Conservation (phyloP, 106 monocot species). For the Vanilla planifolia region DNA sequence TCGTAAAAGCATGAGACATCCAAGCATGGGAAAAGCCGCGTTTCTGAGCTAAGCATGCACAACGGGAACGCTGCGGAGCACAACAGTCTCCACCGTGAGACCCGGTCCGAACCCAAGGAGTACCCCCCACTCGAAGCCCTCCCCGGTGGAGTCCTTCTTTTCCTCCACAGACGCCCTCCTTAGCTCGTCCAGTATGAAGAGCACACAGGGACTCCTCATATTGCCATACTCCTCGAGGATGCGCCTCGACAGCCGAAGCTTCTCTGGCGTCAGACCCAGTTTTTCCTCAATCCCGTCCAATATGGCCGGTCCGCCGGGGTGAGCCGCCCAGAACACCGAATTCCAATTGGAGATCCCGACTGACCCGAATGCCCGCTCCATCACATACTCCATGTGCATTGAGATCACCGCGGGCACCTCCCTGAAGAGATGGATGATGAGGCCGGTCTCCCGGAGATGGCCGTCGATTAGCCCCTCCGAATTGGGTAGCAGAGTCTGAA, state of each 20-base stretch:
- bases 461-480: constrained; percentile 1
- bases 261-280: constrained; percentile 7
- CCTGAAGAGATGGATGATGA: constrained; percentile 4
- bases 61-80: constrained; percentile 14
- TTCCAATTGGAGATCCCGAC: background rate
- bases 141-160: constrained; percentile 8
- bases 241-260: constrained; percentile 8
- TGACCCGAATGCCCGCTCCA: background rate
- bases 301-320: constrained; percentile 21
- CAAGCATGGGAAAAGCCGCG: too few relatives aligned
- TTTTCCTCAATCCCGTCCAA: constrained; percentile 16
- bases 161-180: constrained; percentile 1
- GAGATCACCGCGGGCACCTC: constrained; percentile 8
- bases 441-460: background rate
- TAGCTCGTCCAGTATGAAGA: constrained; percentile 18
- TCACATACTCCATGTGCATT: background rate
- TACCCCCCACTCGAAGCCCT: constrained; percentile 22
- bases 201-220: constrained; percentile 11
- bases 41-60: too few relatives aligned
- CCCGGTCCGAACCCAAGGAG: constrained; percentile 22
- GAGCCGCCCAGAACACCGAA: constrained; percentile 11
- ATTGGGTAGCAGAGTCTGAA: background rate
- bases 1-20: too few relatives aligned
- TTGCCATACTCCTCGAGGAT: constrained; percentile 23
- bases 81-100: constrained; percentile 21